Evolutionary conservation across 2,329 filamentous ascomycete species (phyloP).

Genomic region (Diaporthe helianthi): DNA sequence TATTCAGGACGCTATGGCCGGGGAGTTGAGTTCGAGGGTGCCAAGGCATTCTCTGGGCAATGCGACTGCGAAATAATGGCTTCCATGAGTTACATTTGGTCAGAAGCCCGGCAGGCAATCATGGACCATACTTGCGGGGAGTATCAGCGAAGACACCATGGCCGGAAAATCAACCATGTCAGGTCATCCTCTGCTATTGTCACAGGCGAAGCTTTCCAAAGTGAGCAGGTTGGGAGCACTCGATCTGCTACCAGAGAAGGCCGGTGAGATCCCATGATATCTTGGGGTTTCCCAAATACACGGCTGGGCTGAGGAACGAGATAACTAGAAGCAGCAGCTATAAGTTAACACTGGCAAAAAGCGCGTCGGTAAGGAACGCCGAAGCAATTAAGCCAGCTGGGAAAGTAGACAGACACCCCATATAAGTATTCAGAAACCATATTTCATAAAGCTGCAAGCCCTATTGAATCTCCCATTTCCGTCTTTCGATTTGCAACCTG

Average conservation of each 20-base stretch:
- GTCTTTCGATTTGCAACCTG: too few species aligned
- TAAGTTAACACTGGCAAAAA: too few species aligned
- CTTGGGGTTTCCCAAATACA: background rate
- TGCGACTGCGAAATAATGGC: background rate
- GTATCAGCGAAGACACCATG: background rate
- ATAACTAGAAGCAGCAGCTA: background rate
- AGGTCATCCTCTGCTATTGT: too few species aligned
- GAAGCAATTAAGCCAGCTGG: background rate
- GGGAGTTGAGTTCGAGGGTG: background rate
- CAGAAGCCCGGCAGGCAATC: background rate
- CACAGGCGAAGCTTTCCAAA: too few species aligned
- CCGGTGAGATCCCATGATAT: background rate
- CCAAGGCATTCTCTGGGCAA: too few species aligned
- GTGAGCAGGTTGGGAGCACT: background rate
- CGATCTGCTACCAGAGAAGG: background rate
- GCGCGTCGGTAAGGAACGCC: too few species aligned
- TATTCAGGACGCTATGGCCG: too few species aligned
- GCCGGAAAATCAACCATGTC: too few species aligned
- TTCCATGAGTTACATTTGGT: background rate
- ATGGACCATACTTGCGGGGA: background rate
- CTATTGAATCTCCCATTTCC: background rate
- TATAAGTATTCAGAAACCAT: background rate
- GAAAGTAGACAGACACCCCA: too few species aligned
- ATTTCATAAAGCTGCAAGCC: background rate
- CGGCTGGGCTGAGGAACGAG: background rate